Evolutionary conservation across 2,329 filamentous ascomycete species (phyloP), one percentile per base, ranked within the genome.

Genomic region (Blumeriella jaapii): DNA sequence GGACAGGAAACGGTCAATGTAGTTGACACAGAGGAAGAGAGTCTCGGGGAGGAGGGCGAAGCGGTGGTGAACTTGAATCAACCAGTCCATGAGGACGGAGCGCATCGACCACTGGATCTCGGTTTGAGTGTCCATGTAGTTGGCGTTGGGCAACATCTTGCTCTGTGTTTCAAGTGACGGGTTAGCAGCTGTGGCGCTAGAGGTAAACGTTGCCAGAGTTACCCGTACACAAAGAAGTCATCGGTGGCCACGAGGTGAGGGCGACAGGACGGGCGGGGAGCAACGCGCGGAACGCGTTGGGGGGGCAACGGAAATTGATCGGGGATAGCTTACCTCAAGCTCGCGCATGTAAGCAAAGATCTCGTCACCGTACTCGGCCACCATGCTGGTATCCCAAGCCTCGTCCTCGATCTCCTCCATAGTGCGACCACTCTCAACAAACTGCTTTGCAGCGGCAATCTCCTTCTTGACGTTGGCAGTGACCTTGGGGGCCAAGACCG

Each of bases 71-170:
- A 98, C 91, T 59, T 98, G 87, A 29, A 96, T 82, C 27, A 98
- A 69, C 91, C 91, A 98, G 59, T 96, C 91, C 78, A 98, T 93
- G 36, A 98, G 69, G 14, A 96, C 85, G 5, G 86, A 81, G 29
- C 91, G 84, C 91, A 96, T 98, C 2, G 87, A 94, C 91, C 91
- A 98, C 56, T 94, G 84, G 38, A 98, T 93, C 59, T 96, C 89
- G n/a, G 81, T 78, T 59, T 98, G 91, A 47, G 82, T 78, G 44
- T 94, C 85, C 89, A 98, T 98, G 67, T 98, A 98, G 57, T 91
- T 75, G 3, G 85, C 69, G 53, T 91, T 87, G 1, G 91, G 91
- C 25, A 87, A 68, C 74, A 95, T 82, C 49, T 68, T 77, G 57
- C 68, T 72, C 82, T 85, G 55, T 39, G 55, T 39, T 38, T 20